phyloP scores from a whole-genome alignment of 257 asterid genomes.

The Solanum sitiens region DNA sequence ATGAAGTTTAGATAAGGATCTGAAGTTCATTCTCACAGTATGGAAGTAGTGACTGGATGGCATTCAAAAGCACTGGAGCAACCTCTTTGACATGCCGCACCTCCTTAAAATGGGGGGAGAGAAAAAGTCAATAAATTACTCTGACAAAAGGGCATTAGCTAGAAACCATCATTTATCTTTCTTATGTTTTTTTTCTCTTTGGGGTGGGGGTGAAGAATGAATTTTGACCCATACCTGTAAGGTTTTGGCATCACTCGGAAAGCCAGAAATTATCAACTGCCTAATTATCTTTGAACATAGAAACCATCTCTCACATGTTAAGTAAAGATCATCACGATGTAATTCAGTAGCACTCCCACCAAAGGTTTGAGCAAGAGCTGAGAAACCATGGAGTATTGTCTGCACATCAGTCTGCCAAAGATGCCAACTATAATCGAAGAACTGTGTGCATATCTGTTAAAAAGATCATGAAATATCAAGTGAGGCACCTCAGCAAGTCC shows the following conservation, averaged over 20 bases:
- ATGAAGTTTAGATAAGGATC: background rate
- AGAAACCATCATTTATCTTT: background rate
- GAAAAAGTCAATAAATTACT: background rate
- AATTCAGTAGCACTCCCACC: slow-evolving; percentile 36
- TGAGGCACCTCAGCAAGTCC: slow-evolving; percentile 1
- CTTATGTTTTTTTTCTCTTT: background rate
- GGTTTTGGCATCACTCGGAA: slow-evolving; percentile 65
- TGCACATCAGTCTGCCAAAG: slow-evolving; percentile 93
- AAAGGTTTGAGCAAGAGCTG: slow-evolving; percentile 61
- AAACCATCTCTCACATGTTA: slow-evolving; percentile 95
- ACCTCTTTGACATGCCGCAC: slow-evolving; percentile 86
- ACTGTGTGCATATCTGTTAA: slow-evolving; percentile 75
- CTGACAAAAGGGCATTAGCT: background rate
- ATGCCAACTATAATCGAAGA: slow-evolving; percentile 97
- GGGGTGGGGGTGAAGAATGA: background rate
- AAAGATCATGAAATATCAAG: slow-evolving; percentile 16
- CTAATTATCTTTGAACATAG: slow-evolving; percentile 86
- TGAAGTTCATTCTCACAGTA: slow-evolving; percentile 54
- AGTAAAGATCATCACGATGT: slow-evolving; percentile 59
- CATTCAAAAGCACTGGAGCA: slow-evolving; percentile 73
- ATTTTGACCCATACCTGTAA: slow-evolving; percentile 41
- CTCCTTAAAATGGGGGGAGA: slow-evolving; percentile 39
- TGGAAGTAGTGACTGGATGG: slow-evolving; percentile 66
- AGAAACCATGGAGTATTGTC: slow-evolving; percentile 67
- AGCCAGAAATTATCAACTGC: slow-evolving; percentile 76